Base-by-base conservation (phyloP, 2,329 filamentous ascomycete genomes). In the Alternaria dauci region DNA sequence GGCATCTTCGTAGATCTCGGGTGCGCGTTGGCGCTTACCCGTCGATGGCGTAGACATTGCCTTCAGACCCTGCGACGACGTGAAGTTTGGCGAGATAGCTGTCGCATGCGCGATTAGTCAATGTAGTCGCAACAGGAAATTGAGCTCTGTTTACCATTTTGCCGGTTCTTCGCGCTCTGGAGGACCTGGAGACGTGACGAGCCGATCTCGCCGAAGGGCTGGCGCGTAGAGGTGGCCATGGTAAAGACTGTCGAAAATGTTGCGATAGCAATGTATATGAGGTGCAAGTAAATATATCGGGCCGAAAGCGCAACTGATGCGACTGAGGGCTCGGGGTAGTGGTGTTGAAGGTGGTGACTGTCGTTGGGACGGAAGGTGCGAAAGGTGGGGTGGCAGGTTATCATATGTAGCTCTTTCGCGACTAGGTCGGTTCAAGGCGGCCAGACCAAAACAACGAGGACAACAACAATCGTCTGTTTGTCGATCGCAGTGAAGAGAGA, bases 121-220 rank as follows among this genome's bases (percentile, higher is more conserved):
- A 53, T 42, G 30, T n/a, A 38, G 46, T 43, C 20, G 43, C 16
- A 42, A 26, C 41, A 38, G 28, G 20, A 23, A 38, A 54, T 23
- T 6, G 34, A 56, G 25, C 47, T n/a, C n/a, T 23, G 28, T 77
- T 71, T 82, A 86, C 84, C 82, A 81, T 86, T 86, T 73, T 94
- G 91, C 78, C 89, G 85, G 78, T 94, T 94, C 83, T 93, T 94
- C 52, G 89, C 80, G 79, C 88, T 92, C 26, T 88, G 89, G 71
- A 94, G 82, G 66, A 83, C 87, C 78, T 92, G 89, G 26, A 94
- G 83, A 68, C 91, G 87, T 58, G 88, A 82, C 69, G 84, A 85
- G 75, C 91, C 87, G 55, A 94, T 83, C 50, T 89, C 89, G 75
- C 88, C 91, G 78, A 94, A 93, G 6, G 91, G 91, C 80, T 92